Evolutionary conservation across 139 green algal species (phyloP).

Genomic region (Chlamydomonas incerta): DNA sequence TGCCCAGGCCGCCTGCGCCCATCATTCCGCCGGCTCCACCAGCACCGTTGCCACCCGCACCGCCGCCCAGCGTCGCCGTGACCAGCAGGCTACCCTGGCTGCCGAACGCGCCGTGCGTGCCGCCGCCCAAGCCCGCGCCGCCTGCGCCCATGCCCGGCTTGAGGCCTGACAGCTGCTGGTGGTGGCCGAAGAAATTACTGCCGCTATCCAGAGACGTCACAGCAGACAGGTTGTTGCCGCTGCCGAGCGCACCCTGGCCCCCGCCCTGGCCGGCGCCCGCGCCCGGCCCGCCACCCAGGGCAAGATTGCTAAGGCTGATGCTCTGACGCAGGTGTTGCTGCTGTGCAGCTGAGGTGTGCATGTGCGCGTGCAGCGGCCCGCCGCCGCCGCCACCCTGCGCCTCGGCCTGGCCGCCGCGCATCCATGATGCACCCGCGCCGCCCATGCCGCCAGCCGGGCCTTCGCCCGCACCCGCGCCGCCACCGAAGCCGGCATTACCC

Average conservation of each 20-base stretch:
- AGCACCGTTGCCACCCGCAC: background rate
- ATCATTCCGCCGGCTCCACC: background rate
- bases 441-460: background rate
- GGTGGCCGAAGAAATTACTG: slow-evolving; percentile 8
- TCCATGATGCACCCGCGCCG: background rate
- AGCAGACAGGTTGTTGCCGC: background rate
- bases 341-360: background rate
- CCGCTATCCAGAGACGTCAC: background rate
- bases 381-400: no score
- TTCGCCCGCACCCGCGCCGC: background rate
- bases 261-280: background rate
- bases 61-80: background rate
- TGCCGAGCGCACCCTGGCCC: background rate
- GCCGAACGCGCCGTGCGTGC: slow-evolving; percentile 15
- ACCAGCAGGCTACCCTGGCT: slow-evolving; percentile 29
- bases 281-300: background rate
- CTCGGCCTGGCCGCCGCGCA: slow-evolving; percentile 20
- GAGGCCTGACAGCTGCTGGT: slow-evolving; percentile 15
- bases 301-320: slow-evolving; percentile 32
- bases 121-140: background rate
- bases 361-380: no score
- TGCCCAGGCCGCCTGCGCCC: background rate
- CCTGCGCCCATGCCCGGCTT: background rate
- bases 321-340: slow-evolving; percentile 31
- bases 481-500: no score